Conservation (phyloP, 192 early-diverging fungal genomes). For the Umbelopsis vinacea region DNA sequence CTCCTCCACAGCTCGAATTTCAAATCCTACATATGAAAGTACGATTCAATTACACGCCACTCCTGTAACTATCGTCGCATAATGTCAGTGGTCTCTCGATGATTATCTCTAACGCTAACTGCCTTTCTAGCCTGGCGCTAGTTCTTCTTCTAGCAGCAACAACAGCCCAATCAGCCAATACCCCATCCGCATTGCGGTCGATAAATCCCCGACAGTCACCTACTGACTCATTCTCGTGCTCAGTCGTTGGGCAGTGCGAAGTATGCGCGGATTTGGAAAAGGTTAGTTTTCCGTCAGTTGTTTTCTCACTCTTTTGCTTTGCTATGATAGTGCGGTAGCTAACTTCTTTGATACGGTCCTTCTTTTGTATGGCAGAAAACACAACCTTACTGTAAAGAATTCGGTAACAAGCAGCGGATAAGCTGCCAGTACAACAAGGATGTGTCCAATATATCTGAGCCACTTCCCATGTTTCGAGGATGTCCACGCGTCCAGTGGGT, state of each 20-base stretch:
- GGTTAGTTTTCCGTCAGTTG: slow-evolving; percentile 9
- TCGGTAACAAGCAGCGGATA: slow-evolving; percentile 45
- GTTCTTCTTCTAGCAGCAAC: not conserved
- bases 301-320: not conserved
- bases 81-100: not conserved
- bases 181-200: not conserved
- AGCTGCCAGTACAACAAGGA: slow-evolving; percentile 33
- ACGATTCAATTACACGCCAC: too few species aligned
- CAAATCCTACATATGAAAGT: too few species aligned
- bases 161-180: not conserved
- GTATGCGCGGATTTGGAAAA: slow-evolving; percentile 41
- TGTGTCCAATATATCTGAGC: slow-evolving; percentile 24
- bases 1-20: too few species aligned
- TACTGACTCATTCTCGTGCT: not conserved
- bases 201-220: slow-evolving; percentile 4
- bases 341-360: not conserved
- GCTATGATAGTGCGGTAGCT: too few species aligned
- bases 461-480: slow-evolving; percentile 33
- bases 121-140: not conserved
- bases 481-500: slow-evolving; percentile 38
- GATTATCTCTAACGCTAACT: not conserved
- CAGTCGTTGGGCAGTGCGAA: slow-evolving; percentile 37
- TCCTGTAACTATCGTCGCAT: too few species aligned
- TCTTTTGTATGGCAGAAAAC: slow-evolving; percentile 35
- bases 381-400: slow-evolving; percentile 36